Evolutionary conservation across 306 rosid species (phyloP).

Genomic region (Arachis stenosperma): DNA sequence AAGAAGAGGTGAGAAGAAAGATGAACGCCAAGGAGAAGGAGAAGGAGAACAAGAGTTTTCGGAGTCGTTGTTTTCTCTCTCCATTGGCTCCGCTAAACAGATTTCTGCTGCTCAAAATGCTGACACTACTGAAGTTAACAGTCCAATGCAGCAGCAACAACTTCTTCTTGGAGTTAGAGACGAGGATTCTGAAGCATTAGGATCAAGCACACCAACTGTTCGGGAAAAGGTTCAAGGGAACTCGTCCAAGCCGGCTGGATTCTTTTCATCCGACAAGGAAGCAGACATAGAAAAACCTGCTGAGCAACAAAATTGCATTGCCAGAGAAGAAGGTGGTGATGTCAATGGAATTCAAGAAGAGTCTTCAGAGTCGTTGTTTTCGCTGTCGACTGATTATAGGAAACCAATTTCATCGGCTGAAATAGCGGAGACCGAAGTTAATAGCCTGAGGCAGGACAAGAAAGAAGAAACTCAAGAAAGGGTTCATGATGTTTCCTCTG

Average conservation of each 20-base stretch:
- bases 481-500: conserved; percentile 33
- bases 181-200: conserved; percentile 19
- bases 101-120: conserved; percentile 19
- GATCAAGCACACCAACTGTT: conserved; percentile 6
- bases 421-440: conserved; percentile 61
- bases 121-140: conserved; percentile 45
- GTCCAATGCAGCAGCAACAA: conserved; percentile 41
- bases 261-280: not conserved
- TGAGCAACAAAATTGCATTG: conserved; percentile 39
- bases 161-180: not conserved
- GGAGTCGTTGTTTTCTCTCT: conserved; percentile 54
- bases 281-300: conserved; percentile 9
- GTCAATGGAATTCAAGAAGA: conserved; percentile 41
- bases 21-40: conserved; percentile 9
- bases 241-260: not conserved
- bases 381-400: conserved; percentile 59
- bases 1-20: not conserved
- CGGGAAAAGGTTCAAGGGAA: not conserved
- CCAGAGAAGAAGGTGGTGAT: not conserved
- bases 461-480: conserved; percentile 30
- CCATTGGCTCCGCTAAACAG: conserved; percentile 44
- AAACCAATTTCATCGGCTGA: conserved; percentile 47
- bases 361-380: conserved; percentile 82
- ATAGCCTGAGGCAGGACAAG: conserved; percentile 43
- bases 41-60: conserved; percentile 41